Conservation (phyloP, 768 basidiomycete genomes). For the Leccinum obscurum region DNA sequence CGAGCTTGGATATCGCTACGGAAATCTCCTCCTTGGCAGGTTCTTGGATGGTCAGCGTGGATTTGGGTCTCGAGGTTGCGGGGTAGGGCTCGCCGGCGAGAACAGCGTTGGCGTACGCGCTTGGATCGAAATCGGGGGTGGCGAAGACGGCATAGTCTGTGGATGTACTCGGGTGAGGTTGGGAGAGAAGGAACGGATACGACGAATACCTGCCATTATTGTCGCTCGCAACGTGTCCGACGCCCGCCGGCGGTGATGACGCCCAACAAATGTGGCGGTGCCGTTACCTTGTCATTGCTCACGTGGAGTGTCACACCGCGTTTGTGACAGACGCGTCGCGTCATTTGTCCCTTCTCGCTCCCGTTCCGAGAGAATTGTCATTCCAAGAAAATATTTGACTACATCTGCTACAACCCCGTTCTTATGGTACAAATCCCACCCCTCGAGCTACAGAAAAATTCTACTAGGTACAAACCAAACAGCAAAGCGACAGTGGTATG, state of each 20-base stretch:
- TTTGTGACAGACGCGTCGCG: conserved; percentile 29
- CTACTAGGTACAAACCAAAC: no score
- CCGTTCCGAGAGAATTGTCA: background rate
- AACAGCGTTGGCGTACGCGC: conserved; percentile 89
- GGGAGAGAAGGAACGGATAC: background rate
- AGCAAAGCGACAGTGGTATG: no score
- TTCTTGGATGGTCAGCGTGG: conserved; percentile 40
- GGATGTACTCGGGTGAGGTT: background rate
- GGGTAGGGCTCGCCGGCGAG: conserved; percentile 82
- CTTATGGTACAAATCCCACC: no score
- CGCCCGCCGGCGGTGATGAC: background rate
- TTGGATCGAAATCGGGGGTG: conserved; percentile 73
- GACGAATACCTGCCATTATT: conserved; percentile 24
- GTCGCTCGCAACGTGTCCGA: background rate
- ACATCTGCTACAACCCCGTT: background rate
- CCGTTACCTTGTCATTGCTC: conserved; percentile 14
- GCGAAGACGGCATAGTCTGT: conserved; percentile 79
- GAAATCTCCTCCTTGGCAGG: conserved; percentile 84
- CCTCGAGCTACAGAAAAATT: no score
- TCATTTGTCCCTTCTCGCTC: background rate
- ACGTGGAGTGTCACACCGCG: conserved; percentile 34
- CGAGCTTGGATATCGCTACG: conserved; percentile 84
- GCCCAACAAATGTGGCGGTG: conserved; percentile 20
- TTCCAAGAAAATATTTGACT: conserved; percentile 25
- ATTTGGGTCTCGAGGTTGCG: conserved; percentile 33